phyloP scores from a whole-genome alignment of 1,139 yeast species.

The Diutina mesorugosa region DNA sequence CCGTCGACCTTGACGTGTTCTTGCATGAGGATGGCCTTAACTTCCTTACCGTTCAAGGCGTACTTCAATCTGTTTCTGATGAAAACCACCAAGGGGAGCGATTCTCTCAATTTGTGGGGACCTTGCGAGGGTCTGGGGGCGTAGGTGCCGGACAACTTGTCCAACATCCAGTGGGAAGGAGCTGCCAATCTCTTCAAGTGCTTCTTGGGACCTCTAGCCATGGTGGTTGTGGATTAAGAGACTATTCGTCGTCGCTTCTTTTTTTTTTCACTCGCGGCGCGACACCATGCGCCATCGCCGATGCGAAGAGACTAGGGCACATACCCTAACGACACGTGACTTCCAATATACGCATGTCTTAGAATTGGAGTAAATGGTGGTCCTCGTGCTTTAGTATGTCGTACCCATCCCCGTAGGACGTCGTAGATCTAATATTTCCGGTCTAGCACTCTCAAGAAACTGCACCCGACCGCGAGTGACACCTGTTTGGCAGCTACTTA shows the following conservation, averaged over 20 bases:
- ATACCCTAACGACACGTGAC: background rate
- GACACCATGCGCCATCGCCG: background rate
- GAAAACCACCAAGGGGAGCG: slow-evolving; percentile 94
- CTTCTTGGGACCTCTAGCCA: slow-evolving; percentile 39
- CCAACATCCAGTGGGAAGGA: slow-evolving; percentile 99
- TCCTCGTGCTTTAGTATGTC: too few species aligned
- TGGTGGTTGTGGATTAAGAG: background rate
- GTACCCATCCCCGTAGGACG: background rate
- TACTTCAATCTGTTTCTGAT: slow-evolving; percentile 99
- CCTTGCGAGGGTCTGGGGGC: slow-evolving; percentile 99
- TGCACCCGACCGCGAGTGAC: too few species aligned
- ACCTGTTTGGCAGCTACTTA: too few species aligned
- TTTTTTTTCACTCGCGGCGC: background rate
- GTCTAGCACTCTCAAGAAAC: too few species aligned
- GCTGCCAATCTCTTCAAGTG: slow-evolving; percentile 98
- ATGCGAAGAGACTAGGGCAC: background rate
- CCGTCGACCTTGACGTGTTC: slow-evolving; percentile 98
- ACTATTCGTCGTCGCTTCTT: background rate
- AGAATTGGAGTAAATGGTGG: too few species aligned
- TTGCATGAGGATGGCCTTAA: slow-evolving; percentile 97
- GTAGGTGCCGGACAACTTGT: slow-evolving; percentile 98
- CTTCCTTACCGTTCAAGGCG: slow-evolving; percentile 99
- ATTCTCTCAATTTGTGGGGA: slow-evolving; percentile 99
- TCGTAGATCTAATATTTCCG: too few species aligned
- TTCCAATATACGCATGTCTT: background rate